Percentiles rank a stretch among this genome's conserved stretches.
These are phyloP conservation scores for Canna indica DNA, from an alignment of 176 grass and related monocot genomes.

Conservation along the genomic window DNA sequence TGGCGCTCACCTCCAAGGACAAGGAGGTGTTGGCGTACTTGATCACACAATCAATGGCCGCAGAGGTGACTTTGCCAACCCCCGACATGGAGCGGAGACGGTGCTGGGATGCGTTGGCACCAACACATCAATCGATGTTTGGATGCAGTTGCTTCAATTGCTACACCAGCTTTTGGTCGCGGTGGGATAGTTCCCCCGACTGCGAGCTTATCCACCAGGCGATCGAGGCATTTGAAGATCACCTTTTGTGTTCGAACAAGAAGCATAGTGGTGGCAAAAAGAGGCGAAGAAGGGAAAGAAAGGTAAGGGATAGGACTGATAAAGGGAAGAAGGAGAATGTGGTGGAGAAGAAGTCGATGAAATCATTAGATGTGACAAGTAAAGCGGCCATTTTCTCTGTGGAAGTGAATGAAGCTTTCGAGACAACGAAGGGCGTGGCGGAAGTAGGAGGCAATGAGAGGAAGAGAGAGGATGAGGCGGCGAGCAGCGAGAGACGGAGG, in stretches of 20 bases:
- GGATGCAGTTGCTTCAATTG: conserved; percentile 46
- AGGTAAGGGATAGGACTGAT: neutral
- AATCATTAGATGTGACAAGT: neutral
- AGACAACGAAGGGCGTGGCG: neutral
- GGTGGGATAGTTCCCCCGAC: conserved; percentile 42
- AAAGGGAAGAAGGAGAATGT: conserved; percentile 10
- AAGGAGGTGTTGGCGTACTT: conserved; percentile 49
- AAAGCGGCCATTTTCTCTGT: neutral
- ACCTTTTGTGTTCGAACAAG: conserved; percentile 26
- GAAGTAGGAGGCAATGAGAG: neutral
- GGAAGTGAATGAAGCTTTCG: conserved; percentile 15
- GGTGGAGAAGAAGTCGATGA: neutral
- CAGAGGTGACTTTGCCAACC: neutral
- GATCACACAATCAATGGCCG: conserved; percentile 23
- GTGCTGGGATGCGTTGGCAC: neutral
- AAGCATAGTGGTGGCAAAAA: neutral
- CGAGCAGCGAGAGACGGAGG: conserved; percentile 23
- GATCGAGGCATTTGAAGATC: conserved; percentile 43
- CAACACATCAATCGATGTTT: conserved; percentile 25
- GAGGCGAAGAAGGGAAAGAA: conserved; percentile 25
- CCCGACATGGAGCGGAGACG: neutral
- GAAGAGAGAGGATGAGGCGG: neutral
- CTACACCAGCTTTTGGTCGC: conserved; percentile 50
- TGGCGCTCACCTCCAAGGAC: conserved; percentile 34
- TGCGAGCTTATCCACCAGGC: conserved; percentile 38